These are phyloP conservation scores for Oenanthe javanica DNA, from an alignment of 140 eudicot genomes.

Conservation along the genomic window DNA sequence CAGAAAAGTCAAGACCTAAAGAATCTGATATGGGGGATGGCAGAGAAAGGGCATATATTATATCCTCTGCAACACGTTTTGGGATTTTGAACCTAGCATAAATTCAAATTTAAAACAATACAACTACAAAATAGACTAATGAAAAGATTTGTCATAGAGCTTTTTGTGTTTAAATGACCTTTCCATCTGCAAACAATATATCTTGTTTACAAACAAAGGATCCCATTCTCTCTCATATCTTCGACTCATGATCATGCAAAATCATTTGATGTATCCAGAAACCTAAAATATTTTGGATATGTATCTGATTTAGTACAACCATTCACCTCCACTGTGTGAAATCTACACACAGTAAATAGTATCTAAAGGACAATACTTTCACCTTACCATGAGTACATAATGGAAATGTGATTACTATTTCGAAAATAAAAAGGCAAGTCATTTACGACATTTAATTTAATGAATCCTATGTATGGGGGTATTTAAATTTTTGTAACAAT, in stretches of 20 bases:
- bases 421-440: no score
- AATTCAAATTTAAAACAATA: neutral
- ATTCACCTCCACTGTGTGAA: no score
- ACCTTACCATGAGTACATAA: neutral
- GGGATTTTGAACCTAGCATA: slow-evolving; percentile 4
- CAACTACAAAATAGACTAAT: neutral
- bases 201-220: neutral
- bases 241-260: neutral
- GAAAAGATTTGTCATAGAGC: neutral
- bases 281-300: neutral
- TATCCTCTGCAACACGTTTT: slow-evolving; percentile 3
- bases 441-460: no score
- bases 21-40: neutral
- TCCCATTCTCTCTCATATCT: neutral
- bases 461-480: no score
- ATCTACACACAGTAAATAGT: no score
- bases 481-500: neutral
- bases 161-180: neutral
- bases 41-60: neutral
- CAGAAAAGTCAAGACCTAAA: neutral
- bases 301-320: no score
- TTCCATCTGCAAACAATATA: neutral
- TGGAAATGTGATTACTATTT: no score
- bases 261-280: neutral
- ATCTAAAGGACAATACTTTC: no score